Evolutionary conservation across 2,329 filamentous ascomycete genomes (phyloP).

Genomic region (Metarhizium humberi): DNA sequence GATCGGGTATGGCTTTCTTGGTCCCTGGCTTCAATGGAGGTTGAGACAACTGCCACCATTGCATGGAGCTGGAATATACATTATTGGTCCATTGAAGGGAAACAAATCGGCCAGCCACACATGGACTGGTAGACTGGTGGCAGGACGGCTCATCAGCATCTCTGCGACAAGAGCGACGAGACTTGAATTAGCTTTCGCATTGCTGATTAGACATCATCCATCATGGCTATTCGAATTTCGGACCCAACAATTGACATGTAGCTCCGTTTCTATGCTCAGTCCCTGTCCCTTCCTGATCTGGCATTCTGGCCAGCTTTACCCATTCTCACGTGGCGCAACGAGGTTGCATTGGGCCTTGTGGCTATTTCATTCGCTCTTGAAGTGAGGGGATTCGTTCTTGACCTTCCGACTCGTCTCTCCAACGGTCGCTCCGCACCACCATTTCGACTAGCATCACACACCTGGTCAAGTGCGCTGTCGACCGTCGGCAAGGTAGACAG

Average conservation of each 20-base stretch:
- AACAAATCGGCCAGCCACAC: neutral
- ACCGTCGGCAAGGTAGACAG: neutral
- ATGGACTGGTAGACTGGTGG: neutral
- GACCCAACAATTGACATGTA: too few species aligned
- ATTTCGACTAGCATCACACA: neutral
- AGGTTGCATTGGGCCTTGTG: neutral
- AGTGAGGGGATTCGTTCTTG: neutral
- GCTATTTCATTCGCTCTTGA: neutral
- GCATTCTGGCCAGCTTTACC: neutral
- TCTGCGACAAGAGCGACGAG: neutral
- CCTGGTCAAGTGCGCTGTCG: neutral
- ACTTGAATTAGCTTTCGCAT: too few species aligned
- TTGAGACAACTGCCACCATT: too few species aligned
- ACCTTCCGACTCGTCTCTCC: neutral
- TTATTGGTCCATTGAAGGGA: neutral
- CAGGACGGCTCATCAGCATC: neutral
- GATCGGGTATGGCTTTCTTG: too few species aligned
- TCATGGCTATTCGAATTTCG: too few species aligned
- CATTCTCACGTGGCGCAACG: neutral
- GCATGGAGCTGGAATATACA: too few species aligned
- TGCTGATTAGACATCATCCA: too few species aligned
- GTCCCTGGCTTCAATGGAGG: too few species aligned
- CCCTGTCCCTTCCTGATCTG: neutral
- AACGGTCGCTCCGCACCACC: neutral
- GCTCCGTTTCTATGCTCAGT: too few species aligned